phyloP scores from a whole-genome alignment of 78 protist genomes.

The Pigoraptor vietnamica region DNA sequence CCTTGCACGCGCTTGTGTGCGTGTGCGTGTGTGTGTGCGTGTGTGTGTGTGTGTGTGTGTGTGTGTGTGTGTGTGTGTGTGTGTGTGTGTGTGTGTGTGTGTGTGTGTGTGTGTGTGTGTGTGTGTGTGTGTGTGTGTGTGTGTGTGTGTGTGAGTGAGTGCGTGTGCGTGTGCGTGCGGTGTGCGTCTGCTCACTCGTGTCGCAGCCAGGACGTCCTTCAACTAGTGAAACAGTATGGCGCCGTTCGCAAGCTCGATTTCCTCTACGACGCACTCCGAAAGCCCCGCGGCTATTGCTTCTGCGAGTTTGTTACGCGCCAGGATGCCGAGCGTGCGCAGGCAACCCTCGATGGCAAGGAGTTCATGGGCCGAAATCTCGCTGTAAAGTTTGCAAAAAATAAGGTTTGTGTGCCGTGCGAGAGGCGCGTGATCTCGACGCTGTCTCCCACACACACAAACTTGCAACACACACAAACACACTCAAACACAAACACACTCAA shows the following conservation, averaged over 20 bases:
- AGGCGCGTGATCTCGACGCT: no score
- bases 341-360: not conserved
- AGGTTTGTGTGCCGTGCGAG: not conserved
- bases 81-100: no score
- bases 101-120: no score
- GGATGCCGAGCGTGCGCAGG: not conserved
- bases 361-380: not conserved
- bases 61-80: no score
- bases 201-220: not conserved
- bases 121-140: no score
- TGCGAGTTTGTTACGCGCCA: not conserved
- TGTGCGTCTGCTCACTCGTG: no score
- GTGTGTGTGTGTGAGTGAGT: no score
- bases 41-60: no score
- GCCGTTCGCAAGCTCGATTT: not conserved
- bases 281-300: not conserved
- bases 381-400: not conserved
- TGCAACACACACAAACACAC: no score
- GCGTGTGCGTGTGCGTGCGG: not conserved
- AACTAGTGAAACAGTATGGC: not conserved
- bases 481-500: no score
- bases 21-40: no score
- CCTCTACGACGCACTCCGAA: not conserved
- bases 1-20: not conserved
- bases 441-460: no score